phyloP scores from a whole-genome alignment of 2,329 filamentous ascomycete species.

The Cercospora zeae-maydis region DNA sequence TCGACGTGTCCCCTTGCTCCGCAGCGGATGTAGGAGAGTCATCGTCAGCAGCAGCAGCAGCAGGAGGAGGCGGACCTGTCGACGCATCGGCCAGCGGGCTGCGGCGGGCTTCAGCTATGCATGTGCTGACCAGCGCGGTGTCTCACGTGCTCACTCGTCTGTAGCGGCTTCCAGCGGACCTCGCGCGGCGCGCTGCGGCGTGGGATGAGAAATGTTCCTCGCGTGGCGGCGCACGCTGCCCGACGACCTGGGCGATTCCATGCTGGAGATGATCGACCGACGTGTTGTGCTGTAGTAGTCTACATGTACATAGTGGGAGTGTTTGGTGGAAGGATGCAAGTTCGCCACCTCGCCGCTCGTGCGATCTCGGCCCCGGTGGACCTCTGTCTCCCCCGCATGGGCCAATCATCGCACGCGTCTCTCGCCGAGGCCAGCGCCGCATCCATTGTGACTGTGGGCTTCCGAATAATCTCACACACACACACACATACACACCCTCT shows the following conservation, averaged over 20 bases:
- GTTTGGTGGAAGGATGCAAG: background rate
- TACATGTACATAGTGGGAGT: background rate
- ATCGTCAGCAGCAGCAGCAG: too few species aligned
- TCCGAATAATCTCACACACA: too few species aligned
- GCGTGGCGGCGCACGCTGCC: slow-evolving; percentile 32
- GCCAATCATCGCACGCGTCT: background rate
- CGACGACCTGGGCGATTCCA: slow-evolving; percentile 28
- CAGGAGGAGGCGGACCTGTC: slow-evolving; percentile 24
- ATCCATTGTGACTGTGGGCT: background rate
- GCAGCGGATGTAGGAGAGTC: background rate
- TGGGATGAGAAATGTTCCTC: slow-evolving; percentile 33
- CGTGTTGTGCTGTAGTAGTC: background rate
- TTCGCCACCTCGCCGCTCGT: background rate
- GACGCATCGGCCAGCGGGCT: slow-evolving; percentile 28
- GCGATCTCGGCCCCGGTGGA: slow-evolving; percentile 1
- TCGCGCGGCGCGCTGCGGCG: slow-evolving; percentile 67
- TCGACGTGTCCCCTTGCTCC: slow-evolving; percentile 1
- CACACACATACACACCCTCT: background rate
- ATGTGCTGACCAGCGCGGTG: background rate
- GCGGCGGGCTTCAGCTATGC: slow-evolving; percentile 23
- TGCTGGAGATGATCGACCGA: slow-evolving; percentile 7
- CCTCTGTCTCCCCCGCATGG: background rate
- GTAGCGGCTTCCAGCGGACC: slow-evolving; percentile 65
- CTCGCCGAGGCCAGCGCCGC: background rate
- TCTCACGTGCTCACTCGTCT: slow-evolving; percentile 60